These are phyloP conservation scores for Botrytis byssoidea DNA, from an alignment of 2,329 filamentous ascomycete species.

Conservation along the genomic window DNA sequence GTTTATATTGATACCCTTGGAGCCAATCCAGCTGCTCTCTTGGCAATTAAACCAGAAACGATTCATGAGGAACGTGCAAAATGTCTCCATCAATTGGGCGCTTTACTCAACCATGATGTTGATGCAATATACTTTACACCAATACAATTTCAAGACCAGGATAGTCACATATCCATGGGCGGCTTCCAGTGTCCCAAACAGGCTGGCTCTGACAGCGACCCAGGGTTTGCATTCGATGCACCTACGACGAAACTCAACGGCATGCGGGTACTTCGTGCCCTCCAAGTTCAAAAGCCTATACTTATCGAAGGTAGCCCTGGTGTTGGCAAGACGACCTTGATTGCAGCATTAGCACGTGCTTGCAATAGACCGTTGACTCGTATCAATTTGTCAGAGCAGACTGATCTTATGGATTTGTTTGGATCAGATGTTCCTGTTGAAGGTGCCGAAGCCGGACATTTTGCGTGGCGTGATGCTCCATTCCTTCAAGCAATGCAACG, in stretches of 20 bases:
- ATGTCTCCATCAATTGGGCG: conserved; percentile 71
- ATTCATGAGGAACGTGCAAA: conserved; percentile 68
- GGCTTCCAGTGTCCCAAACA: conserved; percentile 66
- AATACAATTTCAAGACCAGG: conserved; percentile 56
- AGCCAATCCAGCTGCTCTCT: conserved; percentile 86
- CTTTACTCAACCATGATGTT: conserved; percentile 64
- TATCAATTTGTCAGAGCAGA: conserved; percentile 97
- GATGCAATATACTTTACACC: conserved; percentile 61
- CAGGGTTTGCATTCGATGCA: conserved; percentile 77
- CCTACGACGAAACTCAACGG: conserved; percentile 88
- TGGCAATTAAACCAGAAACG: conserved; percentile 68
- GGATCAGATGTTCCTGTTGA: conserved; percentile 95
- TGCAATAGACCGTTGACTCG: conserved; percentile 81
- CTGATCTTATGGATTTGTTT: conserved; percentile 95
- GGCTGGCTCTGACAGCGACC: conserved; percentile 49
- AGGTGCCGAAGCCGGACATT: conserved; percentile 84
- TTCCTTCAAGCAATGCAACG: conserved; percentile 96
- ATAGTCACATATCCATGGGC: conserved; percentile 63
- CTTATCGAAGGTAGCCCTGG: conserved; percentile 95
- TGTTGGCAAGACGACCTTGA: conserved; percentile 93
- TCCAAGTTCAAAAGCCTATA: conserved; percentile 88
- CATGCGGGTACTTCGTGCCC: conserved; percentile 83
- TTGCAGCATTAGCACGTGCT: conserved; percentile 77
- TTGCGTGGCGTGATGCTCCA: conserved; percentile 92
- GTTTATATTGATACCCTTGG: conserved; percentile 95